phyloP scores from a whole-genome alignment of 805 yeast genomes.

The Hanseniaspora lindneri region DNA sequence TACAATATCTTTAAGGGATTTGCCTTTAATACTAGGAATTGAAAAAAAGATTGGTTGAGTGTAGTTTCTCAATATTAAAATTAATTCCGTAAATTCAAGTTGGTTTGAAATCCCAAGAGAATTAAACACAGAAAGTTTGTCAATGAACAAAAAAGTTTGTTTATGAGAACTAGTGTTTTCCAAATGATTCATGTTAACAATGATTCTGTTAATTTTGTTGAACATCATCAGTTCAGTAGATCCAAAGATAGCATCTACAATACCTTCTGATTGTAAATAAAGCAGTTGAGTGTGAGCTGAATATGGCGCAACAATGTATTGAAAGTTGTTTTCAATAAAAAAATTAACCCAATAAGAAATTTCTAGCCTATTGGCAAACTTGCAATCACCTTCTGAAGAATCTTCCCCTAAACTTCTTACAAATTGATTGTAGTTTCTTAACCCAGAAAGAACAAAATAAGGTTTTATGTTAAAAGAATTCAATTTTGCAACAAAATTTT shows the following conservation, averaged over 20 bases:
- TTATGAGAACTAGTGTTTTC: conserved; percentile 25
- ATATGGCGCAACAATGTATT: conserved; percentile 68
- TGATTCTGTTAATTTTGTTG: conserved; percentile 53
- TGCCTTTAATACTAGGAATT: neutral
- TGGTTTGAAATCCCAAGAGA: neutral
- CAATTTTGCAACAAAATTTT: neutral
- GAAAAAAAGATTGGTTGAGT: conserved; percentile 2
- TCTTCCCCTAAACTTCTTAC: conserved; percentile 2
- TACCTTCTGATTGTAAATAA: conserved; percentile 45
- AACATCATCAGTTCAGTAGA: conserved; percentile 67
- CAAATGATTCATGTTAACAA: conserved; percentile 57
- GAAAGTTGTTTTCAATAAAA: conserved; percentile 41
- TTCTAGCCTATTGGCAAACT: conserved; percentile 3
- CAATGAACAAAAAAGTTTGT: conserved; percentile 35
- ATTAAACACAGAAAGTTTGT: conserved; percentile 10
- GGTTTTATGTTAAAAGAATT: neutral
- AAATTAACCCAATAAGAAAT: conserved; percentile 37
- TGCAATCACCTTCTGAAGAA: neutral
- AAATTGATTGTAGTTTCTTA: conserved; percentile 7
- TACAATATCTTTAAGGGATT: neutral
- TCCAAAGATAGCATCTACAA: conserved; percentile 69
- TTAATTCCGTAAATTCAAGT: conserved; percentile 12
- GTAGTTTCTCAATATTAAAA: neutral
- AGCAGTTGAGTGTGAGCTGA: conserved; percentile 69
- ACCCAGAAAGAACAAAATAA: conserved; percentile 5